A percentile compares a stretch with the other conserved stretches of the same genome.
Conservation (phyloP, 495 filamentous ascomycete species). For the Hyaloscypha variabilis region DNA sequence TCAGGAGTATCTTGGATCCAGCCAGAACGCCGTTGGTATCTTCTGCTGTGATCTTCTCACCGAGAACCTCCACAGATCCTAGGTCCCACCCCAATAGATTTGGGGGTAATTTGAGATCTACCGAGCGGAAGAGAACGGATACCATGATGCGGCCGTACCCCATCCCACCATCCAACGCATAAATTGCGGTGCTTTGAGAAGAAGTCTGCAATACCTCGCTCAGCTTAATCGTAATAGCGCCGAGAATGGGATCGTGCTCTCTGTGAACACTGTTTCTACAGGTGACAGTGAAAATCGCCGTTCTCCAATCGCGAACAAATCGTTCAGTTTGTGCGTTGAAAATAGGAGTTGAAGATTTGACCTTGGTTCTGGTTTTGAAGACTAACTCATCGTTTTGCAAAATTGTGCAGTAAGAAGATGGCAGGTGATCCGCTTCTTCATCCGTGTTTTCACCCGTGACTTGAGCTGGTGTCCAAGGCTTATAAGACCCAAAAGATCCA, state of each 20-base stretch:
- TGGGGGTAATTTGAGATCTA: conserved; percentile 10
- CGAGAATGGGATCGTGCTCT: conserved; percentile 17
- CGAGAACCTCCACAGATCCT: conserved; percentile 13
- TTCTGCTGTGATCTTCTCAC: conserved; percentile 3
- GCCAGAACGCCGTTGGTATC: not conserved
- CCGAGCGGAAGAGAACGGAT: conserved; percentile 17
- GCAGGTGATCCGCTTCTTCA: conserved; percentile 60
- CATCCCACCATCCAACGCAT: conserved; percentile 16
- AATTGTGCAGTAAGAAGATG: conserved; percentile 71
- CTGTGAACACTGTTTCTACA: conserved; percentile 7
- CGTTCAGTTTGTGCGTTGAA: conserved; percentile 21
- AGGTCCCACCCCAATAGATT: conserved; percentile 15
- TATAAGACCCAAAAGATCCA: conserved; percentile 51
- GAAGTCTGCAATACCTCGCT: conserved; percentile 17
- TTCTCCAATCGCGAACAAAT: conserved; percentile 17
- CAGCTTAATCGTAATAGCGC: conserved; percentile 13
- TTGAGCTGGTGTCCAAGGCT: conserved; percentile 68
- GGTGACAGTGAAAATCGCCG: conserved; percentile 13
- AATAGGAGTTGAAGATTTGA: conserved; percentile 17
- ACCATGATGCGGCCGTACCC: conserved; percentile 18
- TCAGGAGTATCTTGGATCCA: conserved; percentile 11
- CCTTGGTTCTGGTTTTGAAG: conserved; percentile 19
- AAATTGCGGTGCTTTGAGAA: conserved; percentile 16
- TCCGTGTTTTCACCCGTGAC: conserved; percentile 63
- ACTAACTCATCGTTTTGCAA: conserved; percentile 55